phyloP scores from a whole-genome alignment of 345 rosid species.

The Populus davidiana region DNA sequence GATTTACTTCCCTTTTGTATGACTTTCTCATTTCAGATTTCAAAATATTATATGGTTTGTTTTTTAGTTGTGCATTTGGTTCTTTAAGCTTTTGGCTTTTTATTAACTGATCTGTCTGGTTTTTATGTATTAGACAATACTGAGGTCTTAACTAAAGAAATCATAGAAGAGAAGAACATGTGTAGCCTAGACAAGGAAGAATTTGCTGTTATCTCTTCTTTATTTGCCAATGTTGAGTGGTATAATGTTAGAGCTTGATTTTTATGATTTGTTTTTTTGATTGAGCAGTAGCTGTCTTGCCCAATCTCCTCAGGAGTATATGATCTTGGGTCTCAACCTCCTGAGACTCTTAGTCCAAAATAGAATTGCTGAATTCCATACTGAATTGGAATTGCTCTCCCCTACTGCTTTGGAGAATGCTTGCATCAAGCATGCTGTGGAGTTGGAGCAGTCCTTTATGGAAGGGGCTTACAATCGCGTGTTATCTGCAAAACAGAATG shows the following conservation, averaged over 20 bases:
- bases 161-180: background rate
- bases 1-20: background rate
- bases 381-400: constrained; percentile 84
- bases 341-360: constrained; percentile 91
- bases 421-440: constrained; percentile 93
- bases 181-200: background rate
- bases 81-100: background rate
- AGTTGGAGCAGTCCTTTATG: constrained; percentile 99
- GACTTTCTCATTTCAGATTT: background rate
- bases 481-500: constrained; percentile 82
- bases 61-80: background rate
- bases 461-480: constrained; percentile 98
- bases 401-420: constrained; percentile 72
- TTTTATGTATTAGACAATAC: background rate
- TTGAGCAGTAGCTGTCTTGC: constrained; percentile 63
- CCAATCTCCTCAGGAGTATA: constrained; percentile 74
- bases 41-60: background rate
- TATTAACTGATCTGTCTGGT: background rate
- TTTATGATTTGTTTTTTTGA: constrained; percentile 2
- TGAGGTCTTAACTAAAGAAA: background rate
- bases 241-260: background rate
- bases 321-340: constrained; percentile 88
- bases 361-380: constrained; percentile 96
- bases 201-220: background rate
- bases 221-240: background rate